Evolutionary conservation across 495 filamentous ascomycete species (phyloP).

Genomic region (Penicillium paxilli): DNA sequence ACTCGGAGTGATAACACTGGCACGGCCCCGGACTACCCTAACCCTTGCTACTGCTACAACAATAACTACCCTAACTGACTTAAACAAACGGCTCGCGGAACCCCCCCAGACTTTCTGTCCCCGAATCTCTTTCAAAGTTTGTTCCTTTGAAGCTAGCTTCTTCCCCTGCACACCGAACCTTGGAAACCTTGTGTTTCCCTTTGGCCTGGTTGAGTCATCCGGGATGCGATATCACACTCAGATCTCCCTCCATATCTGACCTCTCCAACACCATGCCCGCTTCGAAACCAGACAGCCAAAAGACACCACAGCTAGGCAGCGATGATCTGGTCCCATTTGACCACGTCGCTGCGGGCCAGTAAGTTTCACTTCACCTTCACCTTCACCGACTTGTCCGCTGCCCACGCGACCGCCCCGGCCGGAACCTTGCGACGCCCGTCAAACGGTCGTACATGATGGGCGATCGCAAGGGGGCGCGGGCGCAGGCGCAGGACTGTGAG

Average conservation of each 20-base stretch:
- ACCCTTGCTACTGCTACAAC: no score
- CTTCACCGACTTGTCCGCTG: background rate
- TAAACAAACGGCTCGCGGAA: no score
- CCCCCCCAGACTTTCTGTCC: no score
- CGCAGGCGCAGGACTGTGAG: no score
- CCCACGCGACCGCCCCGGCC: slow-evolving; percentile 7
- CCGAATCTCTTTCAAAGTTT: no score
- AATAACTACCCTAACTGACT: no score
- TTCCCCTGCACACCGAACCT: background rate
- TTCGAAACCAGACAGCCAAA: slow-evolving; percentile 36
- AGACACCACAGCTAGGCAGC: slow-evolving; percentile 39
- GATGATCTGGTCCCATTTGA: slow-evolving; percentile 69
- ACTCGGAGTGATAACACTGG: no score
- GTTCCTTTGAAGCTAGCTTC: no score
- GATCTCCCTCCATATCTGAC: background rate
- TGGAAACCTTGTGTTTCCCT: background rate
- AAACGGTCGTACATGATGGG: slow-evolving; percentile 3
- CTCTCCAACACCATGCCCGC: slow-evolving; percentile 34
- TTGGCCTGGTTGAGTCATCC: slow-evolving; percentile 12
- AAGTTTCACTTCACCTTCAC: slow-evolving; percentile 57
- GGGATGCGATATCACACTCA: slow-evolving; percentile 14
- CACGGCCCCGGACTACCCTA: no score
- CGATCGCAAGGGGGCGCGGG: no score
- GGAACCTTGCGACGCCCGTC: background rate
- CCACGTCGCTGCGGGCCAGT: slow-evolving; percentile 93